Base-by-base conservation (phyloP, 164 flowering plant genomes). In the Stephania yunnanensis region DNA sequence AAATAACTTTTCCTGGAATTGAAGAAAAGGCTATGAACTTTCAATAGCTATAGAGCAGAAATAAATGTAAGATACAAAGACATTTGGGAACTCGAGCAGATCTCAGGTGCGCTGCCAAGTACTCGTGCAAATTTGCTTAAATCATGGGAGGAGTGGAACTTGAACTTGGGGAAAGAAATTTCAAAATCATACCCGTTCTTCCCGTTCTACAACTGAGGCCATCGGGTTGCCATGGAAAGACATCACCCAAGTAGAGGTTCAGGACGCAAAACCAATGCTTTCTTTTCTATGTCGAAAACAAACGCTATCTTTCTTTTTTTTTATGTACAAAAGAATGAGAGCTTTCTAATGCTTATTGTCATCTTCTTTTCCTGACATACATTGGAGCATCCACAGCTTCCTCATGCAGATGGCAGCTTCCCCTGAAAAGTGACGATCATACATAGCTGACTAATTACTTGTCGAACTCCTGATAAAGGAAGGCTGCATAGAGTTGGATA, bases 401-500 rank as follows among this genome's bases (percentile, higher is more conserved):
- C 61, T 71, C 22, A 65, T 7, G 31, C 48, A 64, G 61, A 45
- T 52, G 74, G 74, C 36, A 53, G 73, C 55, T 73, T 70, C 58
- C 75, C 82, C 77, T 77, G 83, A 61, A 73, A 73, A 30, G 79
- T 48, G 17, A 78, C 30, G 45, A 75, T 30, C 82, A 81, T 75
- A 50, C 82, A 79, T 29, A 83, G 64, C 81, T 79, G 77, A 22
- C 74, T 77, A 31, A 61, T 22, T 72, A 70, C 76, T 73, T 74
- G 77, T 63, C 73, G 75, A 31, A 77, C 8, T 71, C 76, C 79
- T 61, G 83, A 46, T 29, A 79, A 15, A 22, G 80, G 63, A 12
- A 73, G 46, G 44, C 69, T 75, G 10, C 77, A 48, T 13, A 73
- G 73, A 10, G 71, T 65, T 42, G 75, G 78, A 45, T 72, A 75